Evolutionary conservation across 2,329 filamentous ascomycete species (phyloP), one percentile per base, ranked within the genome.

Genomic region (Lachnum nothofagi): DNA sequence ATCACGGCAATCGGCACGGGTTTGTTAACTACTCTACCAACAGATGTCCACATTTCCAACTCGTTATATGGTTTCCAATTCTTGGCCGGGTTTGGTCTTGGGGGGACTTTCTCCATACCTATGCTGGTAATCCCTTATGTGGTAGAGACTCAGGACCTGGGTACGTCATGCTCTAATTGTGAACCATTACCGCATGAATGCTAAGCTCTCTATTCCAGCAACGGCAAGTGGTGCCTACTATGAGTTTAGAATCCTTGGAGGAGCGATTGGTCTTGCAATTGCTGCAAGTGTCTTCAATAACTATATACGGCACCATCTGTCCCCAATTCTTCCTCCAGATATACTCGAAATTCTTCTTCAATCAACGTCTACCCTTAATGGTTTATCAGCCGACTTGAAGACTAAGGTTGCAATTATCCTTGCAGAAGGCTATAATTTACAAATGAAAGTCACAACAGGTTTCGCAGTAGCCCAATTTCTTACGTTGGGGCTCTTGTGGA

Each of bases 331-430:
- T 14, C 33, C 48, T 37, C 35, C 42, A 29, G 42, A 41, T 29
- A 10, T 17, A 19, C 5, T 84, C 83, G 34, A 80, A 79, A 53
- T 80, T 46, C 33, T 29, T 5, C 43, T 46, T 7, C 33, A 38
- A 20, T 20, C 24, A 33, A 33, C 41, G 6, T 33, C 22, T n/a
- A 33, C 25, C 7, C 4, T 43, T 8, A n/a, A 31, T 7, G 17
- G 16, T 33, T 19, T 43, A 17, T 27, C 41, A 3, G 24, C 12
- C 14, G 41, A 43, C n/a, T 7, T 43, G 6, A 33, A 31, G 34
- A 33, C 4, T 33, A 19, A n/a, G 17, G 41, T 20, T 33, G 17
- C 24, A 19, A 37, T 3, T 23, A 17, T 44, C 9, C 31, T 23
- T 24, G 34, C n/a, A 7, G 29, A 43, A 23, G 42, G 42, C 19